Conservation (phyloP, 2,329 filamentous ascomycete species). For the Neonectria coccinea region DNA sequence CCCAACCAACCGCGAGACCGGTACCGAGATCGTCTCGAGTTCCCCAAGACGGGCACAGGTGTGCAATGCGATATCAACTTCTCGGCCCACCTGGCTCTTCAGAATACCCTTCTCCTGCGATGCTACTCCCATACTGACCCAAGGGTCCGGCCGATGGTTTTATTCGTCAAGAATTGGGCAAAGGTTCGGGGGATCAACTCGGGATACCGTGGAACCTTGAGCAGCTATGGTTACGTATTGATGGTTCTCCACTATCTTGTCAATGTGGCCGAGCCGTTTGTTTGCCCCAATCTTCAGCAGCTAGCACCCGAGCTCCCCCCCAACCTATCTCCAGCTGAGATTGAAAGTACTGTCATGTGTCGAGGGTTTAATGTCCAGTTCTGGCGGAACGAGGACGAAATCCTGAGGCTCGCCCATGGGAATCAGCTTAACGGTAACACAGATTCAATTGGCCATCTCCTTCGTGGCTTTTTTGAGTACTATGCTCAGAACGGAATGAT, state of each 20-base stretch:
- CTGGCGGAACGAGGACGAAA: constrained; percentile 80
- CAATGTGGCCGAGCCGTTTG: constrained; percentile 82
- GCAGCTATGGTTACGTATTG: constrained; percentile 90
- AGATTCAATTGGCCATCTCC: constrained; percentile 76
- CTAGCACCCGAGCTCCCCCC: constrained; percentile 59
- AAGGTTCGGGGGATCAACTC: constrained; percentile 88
- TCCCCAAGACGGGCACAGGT: constrained; percentile 80
- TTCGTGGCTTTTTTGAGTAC: constrained; percentile 90
- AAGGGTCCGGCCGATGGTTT: constrained; percentile 80
- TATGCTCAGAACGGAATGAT: constrained; percentile 74
- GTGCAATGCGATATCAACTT: constrained; percentile 95
- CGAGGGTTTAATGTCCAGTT: constrained; percentile 80
- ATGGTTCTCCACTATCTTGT: constrained; percentile 94
- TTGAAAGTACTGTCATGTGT: constrained; percentile 53
- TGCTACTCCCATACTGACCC: constrained; percentile 85
- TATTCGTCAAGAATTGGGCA: constrained; percentile 93
- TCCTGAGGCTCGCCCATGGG: constrained; percentile 68
- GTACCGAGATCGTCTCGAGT: constrained; percentile 75
- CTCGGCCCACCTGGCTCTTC: constrained; percentile 82
- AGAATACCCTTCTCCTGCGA: constrained; percentile 84
- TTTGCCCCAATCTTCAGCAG: constrained; percentile 85
- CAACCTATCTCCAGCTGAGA: constrained; percentile 40
- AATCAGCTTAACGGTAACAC: constrained; percentile 75
- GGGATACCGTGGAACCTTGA: constrained; percentile 85
- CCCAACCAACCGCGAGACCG: constrained; percentile 65